Evolutionary conservation across 2,329 filamentous ascomycete species (phyloP).

Genomic region (Alternaria solani): DNA sequence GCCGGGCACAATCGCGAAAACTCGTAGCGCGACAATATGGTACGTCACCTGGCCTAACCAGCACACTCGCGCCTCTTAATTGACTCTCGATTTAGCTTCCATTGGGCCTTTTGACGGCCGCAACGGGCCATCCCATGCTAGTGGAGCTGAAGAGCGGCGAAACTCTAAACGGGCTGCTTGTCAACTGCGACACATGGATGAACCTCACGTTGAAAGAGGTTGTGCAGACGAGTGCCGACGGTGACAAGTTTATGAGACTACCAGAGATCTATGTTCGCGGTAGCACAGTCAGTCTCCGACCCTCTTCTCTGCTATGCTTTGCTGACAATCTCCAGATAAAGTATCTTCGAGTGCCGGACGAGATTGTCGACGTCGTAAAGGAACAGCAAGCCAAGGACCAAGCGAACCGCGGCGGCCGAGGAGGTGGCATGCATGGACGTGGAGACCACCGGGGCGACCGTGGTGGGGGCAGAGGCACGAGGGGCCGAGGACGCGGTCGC

Average conservation of each 20-base stretch:
- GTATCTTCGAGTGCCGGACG: constrained; percentile 94
- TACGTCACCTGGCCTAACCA: constrained; percentile 23
- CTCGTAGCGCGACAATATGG: constrained; percentile 28
- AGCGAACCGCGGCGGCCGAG: constrained; percentile 67
- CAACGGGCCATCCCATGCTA: constrained; percentile 97
- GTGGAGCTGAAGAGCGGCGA: constrained; percentile 98
- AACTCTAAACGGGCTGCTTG: constrained; percentile 93
- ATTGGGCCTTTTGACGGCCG: constrained; percentile 86
- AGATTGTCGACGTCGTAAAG: constrained; percentile 93
- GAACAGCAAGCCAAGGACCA: constrained; percentile 84
- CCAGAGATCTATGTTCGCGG: constrained; percentile 96
- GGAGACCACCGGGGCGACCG: constrained; percentile 62
- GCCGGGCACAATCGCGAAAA: not conserved
- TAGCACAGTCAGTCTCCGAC: constrained; percentile 79
- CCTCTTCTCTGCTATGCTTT: not conserved
- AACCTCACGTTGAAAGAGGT: constrained; percentile 97
- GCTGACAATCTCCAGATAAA: constrained; percentile 76
- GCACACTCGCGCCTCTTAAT: not conserved
- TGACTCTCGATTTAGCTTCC: constrained; percentile 60
- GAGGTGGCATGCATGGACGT: constrained; percentile 67
- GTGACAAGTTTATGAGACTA: constrained; percentile 90
- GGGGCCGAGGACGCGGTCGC: constrained; percentile 62
- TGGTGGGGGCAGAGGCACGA: constrained; percentile 60
- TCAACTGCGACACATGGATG: constrained; percentile 99
- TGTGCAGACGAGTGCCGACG: constrained; percentile 93